These are phyloP conservation scores for Penicillium glabrum DNA, from an alignment of 2,329 filamentous ascomycete species.

Conservation along the genomic window DNA sequence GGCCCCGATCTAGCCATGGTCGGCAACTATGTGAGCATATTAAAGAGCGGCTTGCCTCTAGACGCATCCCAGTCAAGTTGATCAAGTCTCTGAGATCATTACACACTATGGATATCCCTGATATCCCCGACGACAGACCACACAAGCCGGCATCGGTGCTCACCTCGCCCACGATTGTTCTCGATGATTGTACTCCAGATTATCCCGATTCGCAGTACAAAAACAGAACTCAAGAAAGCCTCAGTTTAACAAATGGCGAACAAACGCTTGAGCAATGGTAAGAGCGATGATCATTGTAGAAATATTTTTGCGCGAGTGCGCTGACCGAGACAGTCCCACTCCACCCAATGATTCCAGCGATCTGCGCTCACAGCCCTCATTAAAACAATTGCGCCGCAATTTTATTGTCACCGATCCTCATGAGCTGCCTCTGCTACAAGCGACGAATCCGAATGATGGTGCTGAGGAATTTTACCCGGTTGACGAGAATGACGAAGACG, in stretches of 20 bases:
- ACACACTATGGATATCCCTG: constrained; percentile 15
- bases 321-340: constrained; percentile 7
- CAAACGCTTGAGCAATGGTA: constrained; percentile 1
- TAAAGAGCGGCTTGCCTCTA: constrained; percentile 1
- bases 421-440: constrained; percentile 28
- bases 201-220: background rate
- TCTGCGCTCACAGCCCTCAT: constrained; percentile 14
- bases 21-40: background rate
- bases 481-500: constrained; percentile 30
- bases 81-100: background rate
- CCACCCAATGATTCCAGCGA: constrained; percentile 1
- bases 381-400: constrained; percentile 23
- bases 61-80: background rate
- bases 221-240: background rate
- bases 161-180: constrained; percentile 14
- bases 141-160: constrained; percentile 8
- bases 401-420: constrained; percentile 18
- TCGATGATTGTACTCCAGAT: constrained; percentile 8
- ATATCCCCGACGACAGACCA: constrained; percentile 18
- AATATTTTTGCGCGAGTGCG: background rate
- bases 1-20: constrained; percentile 2
- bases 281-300: background rate
- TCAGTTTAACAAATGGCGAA: background rate
- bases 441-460: constrained; percentile 25
- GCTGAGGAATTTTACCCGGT: constrained; percentile 28